Evolutionary conservation across 495 filamentous ascomycete genomes (phyloP).

Genomic region (Lophium mytilinum): DNA sequence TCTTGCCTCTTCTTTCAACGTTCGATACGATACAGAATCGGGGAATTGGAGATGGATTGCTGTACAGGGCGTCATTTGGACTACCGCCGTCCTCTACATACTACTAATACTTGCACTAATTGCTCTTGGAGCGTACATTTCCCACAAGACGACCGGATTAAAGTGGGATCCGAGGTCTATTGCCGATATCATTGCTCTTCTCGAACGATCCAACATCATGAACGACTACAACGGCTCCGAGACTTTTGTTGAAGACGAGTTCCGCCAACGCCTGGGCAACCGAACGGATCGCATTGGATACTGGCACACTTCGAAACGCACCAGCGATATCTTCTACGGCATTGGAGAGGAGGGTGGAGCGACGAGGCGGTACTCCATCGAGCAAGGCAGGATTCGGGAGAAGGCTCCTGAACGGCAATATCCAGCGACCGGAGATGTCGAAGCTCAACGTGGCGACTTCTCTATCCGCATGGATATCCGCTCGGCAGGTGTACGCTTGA

Average conservation of each 20-base stretch:
- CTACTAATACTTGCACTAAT: conserved; percentile 51
- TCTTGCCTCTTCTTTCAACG: conserved; percentile 57
- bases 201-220: conserved; percentile 71
- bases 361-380: conserved; percentile 48
- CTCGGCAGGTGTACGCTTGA: conserved; percentile 45
- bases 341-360: conserved; percentile 54
- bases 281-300: conserved; percentile 67
- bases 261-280: conserved; percentile 39
- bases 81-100: conserved; percentile 63
- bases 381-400: conserved; percentile 37
- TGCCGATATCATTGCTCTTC: conserved; percentile 65
- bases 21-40: conserved; percentile 38
- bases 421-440: background rate
- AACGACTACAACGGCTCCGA: conserved; percentile 57
- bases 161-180: conserved; percentile 79
- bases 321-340: conserved; percentile 54
- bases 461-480: conserved; percentile 37
- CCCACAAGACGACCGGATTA: conserved; percentile 57
- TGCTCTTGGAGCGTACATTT: conserved; percentile 42
- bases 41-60: conserved; percentile 66
- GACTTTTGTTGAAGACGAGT: conserved; percentile 40
- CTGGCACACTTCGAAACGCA: conserved; percentile 58
- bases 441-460: conserved; percentile 14
- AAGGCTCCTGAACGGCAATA: conserved; percentile 19
- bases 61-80: conserved; percentile 70